Base-by-base conservation (phyloP, 257 asterid species). In the Gentiana dahurica region DNA sequence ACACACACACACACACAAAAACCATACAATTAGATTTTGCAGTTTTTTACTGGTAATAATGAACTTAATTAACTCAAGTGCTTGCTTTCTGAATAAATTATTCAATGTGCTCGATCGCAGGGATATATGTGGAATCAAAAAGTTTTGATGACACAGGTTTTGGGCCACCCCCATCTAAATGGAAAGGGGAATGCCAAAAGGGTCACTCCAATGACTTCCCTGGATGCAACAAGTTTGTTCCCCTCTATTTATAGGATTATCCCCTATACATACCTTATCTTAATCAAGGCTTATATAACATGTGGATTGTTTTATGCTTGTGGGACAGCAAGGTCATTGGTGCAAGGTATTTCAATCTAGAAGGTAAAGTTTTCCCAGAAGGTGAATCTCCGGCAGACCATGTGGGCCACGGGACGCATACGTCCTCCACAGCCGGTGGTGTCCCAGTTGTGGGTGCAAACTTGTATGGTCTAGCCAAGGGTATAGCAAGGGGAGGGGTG, bases 101-200 rank as follows among this genome's bases (percentile, higher is more conserved):
- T 15, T 15, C 24, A 15, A 15, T 15, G 24, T 15, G 24, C 24
- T 15, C 57, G 3, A 37, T 9, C 41, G 53, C 2, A 78, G 96
- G 96, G 44, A 39, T 88, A 57, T 75, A 73, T 78, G 10, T 58
- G 34, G 71, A 68, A 1, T 73, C 84, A 11, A 73, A 79, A 2
- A 88, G 95, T 63, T 88, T 88, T 71, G 62, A 66, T n/a, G 93
- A 85, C 36, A 4, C 48, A 43, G 96, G 90, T 2, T 72, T 57
- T 3, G 93, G 93, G 96, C 4, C 94, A 90, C 95, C 1, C 1
- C 94, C 94, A 6, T 2, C 56, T 0, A 85, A 82, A 68, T 88
- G 96, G 94, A 85, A 79, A 68, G 96, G 96, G 96, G 53, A 38
- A 48, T 85, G 96, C 56, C 68, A 24, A 1, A 58, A 36, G 2